Evolutionary conservation across 1,284 basidiomycete species (phyloP).

Genomic region (Puccinia polysora): DNA sequence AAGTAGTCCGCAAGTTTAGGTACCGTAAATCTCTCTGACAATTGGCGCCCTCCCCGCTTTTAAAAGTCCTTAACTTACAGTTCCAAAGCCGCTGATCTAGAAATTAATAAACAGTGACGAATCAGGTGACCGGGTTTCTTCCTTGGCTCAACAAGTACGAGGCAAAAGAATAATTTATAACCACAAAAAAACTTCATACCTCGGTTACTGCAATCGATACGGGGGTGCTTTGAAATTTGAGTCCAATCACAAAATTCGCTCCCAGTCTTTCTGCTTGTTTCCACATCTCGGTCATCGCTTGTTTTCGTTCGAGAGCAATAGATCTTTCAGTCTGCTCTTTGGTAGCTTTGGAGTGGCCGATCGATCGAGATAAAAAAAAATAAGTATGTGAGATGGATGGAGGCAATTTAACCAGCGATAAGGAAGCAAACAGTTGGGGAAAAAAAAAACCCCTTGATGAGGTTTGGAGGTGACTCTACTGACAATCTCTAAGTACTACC

Average conservation of each 20-base stretch:
- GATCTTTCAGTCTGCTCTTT: neutral
- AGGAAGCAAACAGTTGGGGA: neutral
- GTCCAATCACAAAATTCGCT: constrained; percentile 18
- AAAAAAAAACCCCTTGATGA: neutral
- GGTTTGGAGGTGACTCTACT: neutral
- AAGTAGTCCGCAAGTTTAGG: no score
- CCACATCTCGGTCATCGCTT: neutral
- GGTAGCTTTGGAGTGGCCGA: constrained; percentile 1
- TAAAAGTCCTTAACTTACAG: no score
- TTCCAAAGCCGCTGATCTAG: no score
- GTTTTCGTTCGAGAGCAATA: neutral
- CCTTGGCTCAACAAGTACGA: neutral
- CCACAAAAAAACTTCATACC: neutral
- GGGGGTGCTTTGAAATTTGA: neutral
- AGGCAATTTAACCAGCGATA: neutral
- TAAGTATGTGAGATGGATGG: neutral
- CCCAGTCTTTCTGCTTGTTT: neutral
- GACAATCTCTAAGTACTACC: neutral
- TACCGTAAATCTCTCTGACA: no score
- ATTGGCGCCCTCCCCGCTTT: no score
- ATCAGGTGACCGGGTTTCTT: no score
- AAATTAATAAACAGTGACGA: no score
- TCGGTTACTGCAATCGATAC: neutral
- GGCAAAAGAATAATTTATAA: neutral
- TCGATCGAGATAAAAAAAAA: neutral